phyloP scores from a whole-genome alignment of 768 basidiomycete species.

The Russula lepida region DNA sequence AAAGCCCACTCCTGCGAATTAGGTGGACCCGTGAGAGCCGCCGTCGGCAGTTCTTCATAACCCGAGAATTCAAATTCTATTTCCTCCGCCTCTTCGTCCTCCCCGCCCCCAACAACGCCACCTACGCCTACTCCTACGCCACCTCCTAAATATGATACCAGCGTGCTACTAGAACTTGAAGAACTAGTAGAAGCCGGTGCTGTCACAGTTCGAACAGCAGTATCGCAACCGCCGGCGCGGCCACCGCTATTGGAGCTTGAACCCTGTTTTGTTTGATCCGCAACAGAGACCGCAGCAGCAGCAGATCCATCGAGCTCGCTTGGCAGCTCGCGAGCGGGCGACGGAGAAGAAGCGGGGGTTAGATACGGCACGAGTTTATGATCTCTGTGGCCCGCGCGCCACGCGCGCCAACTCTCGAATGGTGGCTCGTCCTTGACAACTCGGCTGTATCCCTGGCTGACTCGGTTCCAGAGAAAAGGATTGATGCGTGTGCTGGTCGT shows the following conservation, averaged over 20 bases:
- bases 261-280: background rate
- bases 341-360: background rate
- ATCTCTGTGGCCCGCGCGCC: slow-evolving; percentile 1
- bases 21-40: background rate
- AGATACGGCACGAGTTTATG: background rate
- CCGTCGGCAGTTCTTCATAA: background rate
- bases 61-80: no score
- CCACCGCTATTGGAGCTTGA: no score
- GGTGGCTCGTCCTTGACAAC: slow-evolving; percentile 3
- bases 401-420: slow-evolving; percentile 1
- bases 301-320: background rate
- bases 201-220: background rate
- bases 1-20: background rate
- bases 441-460: slow-evolving; percentile 14
- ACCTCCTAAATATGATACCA: no score
- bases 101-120: background rate
- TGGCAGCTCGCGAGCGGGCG: background rate
- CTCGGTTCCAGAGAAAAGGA: slow-evolving; percentile 11
- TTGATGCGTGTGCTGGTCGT: background rate
- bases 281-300: background rate
- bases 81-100: background rate
- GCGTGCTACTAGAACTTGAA: no score
- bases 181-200: background rate
- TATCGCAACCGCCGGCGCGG: background rate
- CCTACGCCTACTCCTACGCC: no score